Base-by-base conservation (phyloP, 2,329 filamentous ascomycete genomes). In the Pyrenochaeta sp. region DNA sequence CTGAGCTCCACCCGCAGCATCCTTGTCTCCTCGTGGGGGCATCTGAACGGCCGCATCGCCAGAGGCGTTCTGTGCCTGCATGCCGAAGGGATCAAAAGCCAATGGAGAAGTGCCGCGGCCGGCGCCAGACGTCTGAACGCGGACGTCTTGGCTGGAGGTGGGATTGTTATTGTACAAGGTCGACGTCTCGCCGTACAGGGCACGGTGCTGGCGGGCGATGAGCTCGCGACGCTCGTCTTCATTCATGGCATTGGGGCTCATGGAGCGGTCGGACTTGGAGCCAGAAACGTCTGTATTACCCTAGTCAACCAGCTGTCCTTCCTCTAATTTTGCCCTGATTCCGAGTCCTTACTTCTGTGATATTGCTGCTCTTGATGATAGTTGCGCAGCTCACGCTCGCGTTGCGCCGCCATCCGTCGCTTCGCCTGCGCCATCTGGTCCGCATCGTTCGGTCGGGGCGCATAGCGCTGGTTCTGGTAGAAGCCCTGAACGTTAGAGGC, bases 281-380 rank as follows among this genome's bases (percentile, higher is more conserved):
- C 84, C 88, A 78, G 88, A 87, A 78, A 90, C 85, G 77, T 90
- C 88, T 83, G 86, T 84, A 84, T 87, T 79, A 88, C 81, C 85
- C 86, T 88, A 82, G 76, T 79, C 75, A 80, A 78, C 75, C 72
- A 75, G 63, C 70, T 69, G 66, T 71, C 70, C 72, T 74, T 69
- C 69, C 66, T 71, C 74, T 77, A 83, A 81, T 83, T 78, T 84
- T 86, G 86, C 89, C 90, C 87, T 86, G 85, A 87, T 86, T 85
- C 86, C 87, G 88, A 86, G 81, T 88, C 88, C 91, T 88, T 92
- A 98, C 95, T 97, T 92, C 94, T 90, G 86, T 98, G 96, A 84
- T 96, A 98, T 88, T 99, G 95, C 88, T 99, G 95, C 88, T 99
- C 95, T 83, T 97, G 96, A 84, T 99, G 95, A 83, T 98, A 97